A percentile compares a stretch with the other conserved stretches of the same genome.
These are phyloP conservation scores for Coprinopsis strossmayeri DNA, from an alignment of 768 basidiomycete species.

Conservation along the genomic window DNA sequence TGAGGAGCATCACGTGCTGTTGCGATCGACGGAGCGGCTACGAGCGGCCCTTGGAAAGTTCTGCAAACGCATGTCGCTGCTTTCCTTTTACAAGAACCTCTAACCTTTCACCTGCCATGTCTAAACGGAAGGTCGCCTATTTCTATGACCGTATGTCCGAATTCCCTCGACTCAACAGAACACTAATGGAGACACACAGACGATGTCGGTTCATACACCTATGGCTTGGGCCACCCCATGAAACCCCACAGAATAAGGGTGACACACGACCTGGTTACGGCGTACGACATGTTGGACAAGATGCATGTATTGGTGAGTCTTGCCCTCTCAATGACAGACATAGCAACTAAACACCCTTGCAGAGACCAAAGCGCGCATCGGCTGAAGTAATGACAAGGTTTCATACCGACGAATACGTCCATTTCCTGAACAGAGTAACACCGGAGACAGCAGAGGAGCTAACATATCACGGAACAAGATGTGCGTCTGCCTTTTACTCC, in stretches of 20 bases:
- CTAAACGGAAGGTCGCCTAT: slow-evolving; percentile 69
- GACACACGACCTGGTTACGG: slow-evolving; percentile 85
- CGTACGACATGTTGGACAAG: slow-evolving; percentile 90
- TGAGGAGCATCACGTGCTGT: too few relatives aligned
- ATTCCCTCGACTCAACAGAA: too few relatives aligned
- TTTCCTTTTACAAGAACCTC: too few relatives aligned
- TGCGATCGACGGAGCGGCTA: too few relatives aligned
- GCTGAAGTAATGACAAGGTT: slow-evolving; percentile 84
- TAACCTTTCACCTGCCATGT: slow-evolving; percentile 32
- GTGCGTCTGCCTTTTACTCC: slow-evolving; percentile 39
- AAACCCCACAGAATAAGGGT: slow-evolving; percentile 94
- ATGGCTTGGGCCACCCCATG: slow-evolving; percentile 89
- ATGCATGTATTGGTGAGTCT: slow-evolving; percentile 83
- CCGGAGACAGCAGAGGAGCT: slow-evolving; percentile 88
- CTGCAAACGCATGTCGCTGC: too few relatives aligned
- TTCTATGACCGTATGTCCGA: slow-evolving; percentile 65
- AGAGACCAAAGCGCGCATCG: slow-evolving; percentile 68
- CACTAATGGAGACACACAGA: slow-evolving; percentile 32
- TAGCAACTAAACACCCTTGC: slow-evolving; percentile 3
- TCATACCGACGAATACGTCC: slow-evolving; percentile 97
- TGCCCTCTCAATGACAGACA: neutral
- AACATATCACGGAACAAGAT: slow-evolving; percentile 79
- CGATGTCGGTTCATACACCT: slow-evolving; percentile 69
- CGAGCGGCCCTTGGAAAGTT: too few relatives aligned
- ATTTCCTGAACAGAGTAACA: slow-evolving; percentile 82